Percentiles rank a stretch among this genome's conserved stretches.
Conservation (phyloP, 1,284 basidiomycete species). For the Testicularia cyperi region DNA sequence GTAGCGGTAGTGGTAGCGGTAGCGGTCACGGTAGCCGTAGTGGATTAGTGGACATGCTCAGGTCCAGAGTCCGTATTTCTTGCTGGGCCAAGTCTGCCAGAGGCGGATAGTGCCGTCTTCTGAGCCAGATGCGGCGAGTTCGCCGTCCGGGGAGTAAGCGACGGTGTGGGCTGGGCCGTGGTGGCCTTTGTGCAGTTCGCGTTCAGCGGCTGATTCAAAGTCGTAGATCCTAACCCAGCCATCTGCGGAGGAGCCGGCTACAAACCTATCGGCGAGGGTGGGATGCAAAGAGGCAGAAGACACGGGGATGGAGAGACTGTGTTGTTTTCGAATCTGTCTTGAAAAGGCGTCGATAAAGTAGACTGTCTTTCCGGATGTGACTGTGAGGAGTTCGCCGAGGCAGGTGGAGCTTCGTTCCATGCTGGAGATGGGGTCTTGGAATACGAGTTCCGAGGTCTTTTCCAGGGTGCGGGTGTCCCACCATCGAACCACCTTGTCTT, state of each 20-base stretch:
- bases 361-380: slow-evolving; percentile 88
- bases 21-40: too few species aligned
- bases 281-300: slow-evolving; percentile 93
- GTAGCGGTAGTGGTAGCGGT: too few species aligned
- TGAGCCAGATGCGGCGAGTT: slow-evolving; percentile 93
- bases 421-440: slow-evolving; percentile 80
- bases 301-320: slow-evolving; percentile 64
- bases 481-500: slow-evolving; percentile 88
- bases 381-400: slow-evolving; percentile 79
- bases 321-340: slow-evolving; percentile 30
- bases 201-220: slow-evolving; percentile 78
- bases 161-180: slow-evolving; percentile 95
- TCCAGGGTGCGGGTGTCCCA: slow-evolving; percentile 86
- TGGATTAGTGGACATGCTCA: too few species aligned
- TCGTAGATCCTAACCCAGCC: slow-evolving; percentile 96
- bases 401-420: slow-evolving; percentile 78
- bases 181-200: slow-evolving; percentile 91
- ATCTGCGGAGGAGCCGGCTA: slow-evolving; percentile 84
- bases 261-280: slow-evolving; percentile 80
- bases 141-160: slow-evolving; percentile 94
- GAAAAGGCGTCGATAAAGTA: slow-evolving; percentile 67
- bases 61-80: slow-evolving; percentile 84
- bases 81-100: slow-evolving; percentile 93
- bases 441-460: slow-evolving; percentile 71
- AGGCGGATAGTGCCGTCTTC: slow-evolving; percentile 83